Evolutionary conservation across 2,329 filamentous ascomycete genomes (phyloP), one percentile per base, ranked within the genome.

Genomic region (Colletotrichum aenigma): DNA sequence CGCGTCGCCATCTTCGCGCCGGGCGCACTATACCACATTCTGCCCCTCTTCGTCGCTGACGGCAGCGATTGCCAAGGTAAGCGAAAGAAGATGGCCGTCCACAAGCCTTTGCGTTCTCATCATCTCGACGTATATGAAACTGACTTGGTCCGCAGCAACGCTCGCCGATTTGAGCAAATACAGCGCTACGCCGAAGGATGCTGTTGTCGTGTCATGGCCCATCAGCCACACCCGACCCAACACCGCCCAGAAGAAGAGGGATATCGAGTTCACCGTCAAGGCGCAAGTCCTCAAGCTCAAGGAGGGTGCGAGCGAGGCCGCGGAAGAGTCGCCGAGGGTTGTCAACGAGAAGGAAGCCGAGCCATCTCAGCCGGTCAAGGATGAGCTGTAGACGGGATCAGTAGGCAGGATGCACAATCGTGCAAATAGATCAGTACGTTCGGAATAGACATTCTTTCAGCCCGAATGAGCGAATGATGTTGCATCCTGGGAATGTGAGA

Each of bases 41-140:
- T 87, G 56, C 86, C 86, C 34, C 78, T 88, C 9, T 88, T 84
- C 82, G 86, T 87, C 0, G 83, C 86, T 3, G 81, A 82, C 52
- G 81, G 79, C 9, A 83, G 79, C 62, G 81, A 81, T 26, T 87
- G 86, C 67, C 81, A 85, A 70, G 82, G 85, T 85, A 76, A 75
- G 80, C 78, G 15, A 26, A 15, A 21, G 30, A 16, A 62, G 18
- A 26, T n/a, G 21, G 2, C 43, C 43, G 1, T 24, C 43, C 43
- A 4, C 43, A 10, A 13, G 12, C n/a, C 43, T 52, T 52, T 52
- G 26, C 38, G 16, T 28, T 2, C 52, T 28, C 13, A 6, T 34
- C 24, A 10, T 36, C 18, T 28, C 26, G 28, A n/a, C 16, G 26
- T 15, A 21, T 34, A 8, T 69, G 18, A 43, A 26, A 10, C 60